phyloP scores from a whole-genome alignment of 2,329 filamentous ascomycete species.

The Xylaria digitata region DNA sequence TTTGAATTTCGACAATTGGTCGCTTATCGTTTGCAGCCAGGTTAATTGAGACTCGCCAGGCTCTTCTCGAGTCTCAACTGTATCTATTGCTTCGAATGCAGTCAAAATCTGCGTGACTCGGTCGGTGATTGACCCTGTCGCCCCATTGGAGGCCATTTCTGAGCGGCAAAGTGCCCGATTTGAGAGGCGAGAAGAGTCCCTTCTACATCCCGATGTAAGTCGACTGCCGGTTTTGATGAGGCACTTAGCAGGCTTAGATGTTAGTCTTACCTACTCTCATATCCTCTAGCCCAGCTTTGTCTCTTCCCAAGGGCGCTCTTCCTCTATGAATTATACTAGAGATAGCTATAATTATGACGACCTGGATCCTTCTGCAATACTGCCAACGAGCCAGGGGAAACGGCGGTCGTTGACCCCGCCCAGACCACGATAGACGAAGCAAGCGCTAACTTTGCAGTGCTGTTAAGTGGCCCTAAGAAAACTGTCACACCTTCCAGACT shows the following conservation, averaged over 20 bases:
- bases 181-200: background rate
- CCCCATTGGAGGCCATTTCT: constrained; percentile 14
- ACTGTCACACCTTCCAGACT: too few relatives aligned
- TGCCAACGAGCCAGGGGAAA: constrained; percentile 33
- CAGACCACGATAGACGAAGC: constrained; percentile 11
- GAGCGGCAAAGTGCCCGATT: background rate
- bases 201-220: background rate
- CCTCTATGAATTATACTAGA: constrained; percentile 36
- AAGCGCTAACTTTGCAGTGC: background rate
- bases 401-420: constrained; percentile 39
- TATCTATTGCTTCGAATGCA: constrained; percentile 29
- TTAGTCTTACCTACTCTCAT: constrained; percentile 55
- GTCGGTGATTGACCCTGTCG: constrained; percentile 22
- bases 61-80: background rate
- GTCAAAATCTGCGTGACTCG: constrained; percentile 23
- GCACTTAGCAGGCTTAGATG: background rate
- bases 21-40: constrained; percentile 10
- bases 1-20: constrained; percentile 37
- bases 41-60: background rate
- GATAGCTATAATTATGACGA: background rate
- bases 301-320: constrained; percentile 47
- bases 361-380: constrained; percentile 16
- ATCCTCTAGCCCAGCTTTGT: constrained; percentile 57
- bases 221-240: background rate
- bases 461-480: background rate